Evolutionary conservation across 257 asterid species (phyloP), one percentile per base, ranked within the genome.

Genomic region (Solanum paucissectum): DNA sequence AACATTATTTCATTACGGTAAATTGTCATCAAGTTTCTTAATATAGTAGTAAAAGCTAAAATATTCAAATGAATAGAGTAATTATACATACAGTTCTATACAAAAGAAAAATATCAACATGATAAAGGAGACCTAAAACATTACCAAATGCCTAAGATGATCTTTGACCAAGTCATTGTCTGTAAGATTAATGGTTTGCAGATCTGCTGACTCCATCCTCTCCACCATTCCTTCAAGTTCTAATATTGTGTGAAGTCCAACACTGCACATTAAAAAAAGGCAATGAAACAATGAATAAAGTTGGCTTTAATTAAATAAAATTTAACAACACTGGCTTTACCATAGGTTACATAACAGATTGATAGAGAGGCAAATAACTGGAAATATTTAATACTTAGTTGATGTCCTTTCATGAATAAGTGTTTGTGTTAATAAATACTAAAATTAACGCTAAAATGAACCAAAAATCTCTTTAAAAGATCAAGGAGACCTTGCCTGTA

Each of bases 81-180:
- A 44, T 10, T 44, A 79, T 23, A 44, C 16, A 46, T 46, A 18
- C 12, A 29, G 85, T 81, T 81, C n/a, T 6, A 49, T 46, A 29
- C 68, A 18, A 29, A 29, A 20, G 69, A 29, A 46, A 29, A 29
- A 18, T 6, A 82, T 82, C 85, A 82, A 82, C 38, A 82, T 49
- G 85, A 82, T 82, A 46, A 46, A 82, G 40, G 27, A 46, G 29
- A 49, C 69, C 23, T 29, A 46, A 18, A 37, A 32, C 71, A 91
- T 87, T 93, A 95, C 98, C 98, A 95, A 88, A 90, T 97, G 98
- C 52, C 98, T 94, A 89, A 95, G 93, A 90, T 95, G 98, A 92
- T 95, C 98, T 92, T 95, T 95, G 92, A 95, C 98, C 93, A 95
- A 90, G 92, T 95, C 98, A 91, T 95, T 95, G 87, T 94, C 90